These are phyloP conservation scores for Yarrowia sp. DNA, from an alignment of 805 yeast genomes.

Conservation along the genomic window DNA sequence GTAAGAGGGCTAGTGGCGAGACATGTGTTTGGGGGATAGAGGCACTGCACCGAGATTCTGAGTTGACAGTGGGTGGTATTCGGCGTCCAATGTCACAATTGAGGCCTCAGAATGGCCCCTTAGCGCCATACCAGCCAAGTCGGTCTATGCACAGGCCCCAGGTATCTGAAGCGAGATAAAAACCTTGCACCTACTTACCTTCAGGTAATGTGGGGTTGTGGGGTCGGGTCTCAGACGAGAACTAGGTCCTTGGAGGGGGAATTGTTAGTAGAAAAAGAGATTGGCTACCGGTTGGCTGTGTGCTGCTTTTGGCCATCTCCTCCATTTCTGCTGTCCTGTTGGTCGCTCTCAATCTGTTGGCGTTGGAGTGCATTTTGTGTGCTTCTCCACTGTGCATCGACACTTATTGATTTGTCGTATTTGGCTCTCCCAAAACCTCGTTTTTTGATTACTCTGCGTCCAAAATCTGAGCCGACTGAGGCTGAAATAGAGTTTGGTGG, in stretches of 20 bases:
- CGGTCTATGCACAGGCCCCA: too few species aligned
- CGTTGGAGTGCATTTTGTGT: background rate
- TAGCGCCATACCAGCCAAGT: too few species aligned
- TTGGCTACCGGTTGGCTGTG: background rate
- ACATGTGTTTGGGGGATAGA: background rate
- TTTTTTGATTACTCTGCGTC: slow-evolving; percentile 15
- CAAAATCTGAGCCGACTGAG: background rate
- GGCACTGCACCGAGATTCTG: background rate
- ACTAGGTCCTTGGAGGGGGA: background rate
- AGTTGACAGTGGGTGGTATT: too few species aligned
- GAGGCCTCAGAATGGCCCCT: too few species aligned
- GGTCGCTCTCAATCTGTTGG: background rate
- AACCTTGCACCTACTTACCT: background rate
- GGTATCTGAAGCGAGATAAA: background rate
- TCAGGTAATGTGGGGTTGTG: slow-evolving; percentile 24
- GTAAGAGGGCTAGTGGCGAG: slow-evolving; percentile 1
- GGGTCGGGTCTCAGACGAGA: slow-evolving; percentile 19
- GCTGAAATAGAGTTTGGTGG: background rate
- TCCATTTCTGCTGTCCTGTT: background rate
- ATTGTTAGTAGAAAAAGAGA: background rate
- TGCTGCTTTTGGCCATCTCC: background rate
- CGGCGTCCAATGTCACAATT: too few species aligned
- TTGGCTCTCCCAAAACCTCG: slow-evolving; percentile 5
- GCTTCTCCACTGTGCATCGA: background rate
- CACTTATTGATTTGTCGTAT: slow-evolving; percentile 17